These are phyloP conservation scores for Termitomyces bulborhizus DNA, from an alignment of 768 basidiomycete genomes.

Conservation along the genomic window DNA sequence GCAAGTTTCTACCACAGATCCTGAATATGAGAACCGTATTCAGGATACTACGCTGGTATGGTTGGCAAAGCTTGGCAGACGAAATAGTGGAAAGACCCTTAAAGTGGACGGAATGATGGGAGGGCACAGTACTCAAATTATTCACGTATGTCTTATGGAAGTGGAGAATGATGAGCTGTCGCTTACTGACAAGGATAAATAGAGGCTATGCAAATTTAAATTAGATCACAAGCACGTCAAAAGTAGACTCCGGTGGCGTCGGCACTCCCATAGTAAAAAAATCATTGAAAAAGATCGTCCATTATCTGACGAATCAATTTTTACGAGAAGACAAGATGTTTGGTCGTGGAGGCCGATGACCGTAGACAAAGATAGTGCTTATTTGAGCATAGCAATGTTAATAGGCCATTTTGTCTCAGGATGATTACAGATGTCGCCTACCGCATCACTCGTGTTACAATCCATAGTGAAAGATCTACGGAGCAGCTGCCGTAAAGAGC, in stretches of 20 bases:
- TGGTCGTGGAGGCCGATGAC: not conserved
- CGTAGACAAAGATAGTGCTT: not conserved
- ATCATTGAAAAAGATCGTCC: not conserved
- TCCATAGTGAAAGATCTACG: not conserved
- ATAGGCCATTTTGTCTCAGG: not conserved
- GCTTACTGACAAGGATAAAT: not conserved
- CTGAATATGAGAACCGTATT: no score
- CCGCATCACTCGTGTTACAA: no score
- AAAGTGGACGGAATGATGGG: no score
- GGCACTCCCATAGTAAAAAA: not conserved
- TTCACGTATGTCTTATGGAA: not conserved
- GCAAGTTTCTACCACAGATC: no score
- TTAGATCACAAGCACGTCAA: not conserved
- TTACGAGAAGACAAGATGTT: not conserved
- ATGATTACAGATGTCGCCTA: not conserved
- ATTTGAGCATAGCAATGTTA: not conserved
- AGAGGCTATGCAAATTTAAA: not conserved
- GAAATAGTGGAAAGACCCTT: no score
- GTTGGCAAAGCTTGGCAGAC: no score
- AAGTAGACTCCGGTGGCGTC: not conserved
- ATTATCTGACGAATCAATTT: not conserved
- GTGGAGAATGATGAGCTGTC: not conserved
- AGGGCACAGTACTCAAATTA: no score
- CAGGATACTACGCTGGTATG: no score
- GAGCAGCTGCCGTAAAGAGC: not conserved